Conservation (phyloP, 805 yeast species). For the Cyberlindnera euphorbiiphila region DNA sequence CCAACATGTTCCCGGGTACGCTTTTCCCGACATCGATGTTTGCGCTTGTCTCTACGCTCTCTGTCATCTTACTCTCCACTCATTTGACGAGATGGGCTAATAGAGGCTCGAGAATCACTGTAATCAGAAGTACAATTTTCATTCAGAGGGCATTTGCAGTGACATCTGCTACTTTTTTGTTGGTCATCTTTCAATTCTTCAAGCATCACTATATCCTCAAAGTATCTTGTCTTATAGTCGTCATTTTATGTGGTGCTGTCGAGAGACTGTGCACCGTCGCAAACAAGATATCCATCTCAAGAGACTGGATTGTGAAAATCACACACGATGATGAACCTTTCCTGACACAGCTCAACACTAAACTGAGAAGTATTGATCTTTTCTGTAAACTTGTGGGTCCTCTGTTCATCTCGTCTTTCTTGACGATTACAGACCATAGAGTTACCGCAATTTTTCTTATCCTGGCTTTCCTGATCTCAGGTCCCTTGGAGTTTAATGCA, state of each 20-base stretch:
- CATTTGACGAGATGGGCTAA: slow-evolving; percentile 31
- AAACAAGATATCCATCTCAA: slow-evolving; percentile 35
- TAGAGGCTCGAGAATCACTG: slow-evolving; percentile 27
- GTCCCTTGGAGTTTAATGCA: slow-evolving; percentile 31
- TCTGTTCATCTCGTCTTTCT: slow-evolving; percentile 31
- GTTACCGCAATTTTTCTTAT: slow-evolving; percentile 29
- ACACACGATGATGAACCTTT: slow-evolving; percentile 25
- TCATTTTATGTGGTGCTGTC: slow-evolving; percentile 30
- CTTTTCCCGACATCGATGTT: slow-evolving; percentile 35
- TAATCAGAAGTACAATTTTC: slow-evolving; percentile 32
- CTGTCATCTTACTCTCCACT: slow-evolving; percentile 29
- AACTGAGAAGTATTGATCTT: slow-evolving; percentile 37
- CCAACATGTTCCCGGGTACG: slow-evolving; percentile 32
- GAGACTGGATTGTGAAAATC: slow-evolving; percentile 40
- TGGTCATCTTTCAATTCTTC: slow-evolving; percentile 16
- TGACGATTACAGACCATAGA: slow-evolving; percentile 23
- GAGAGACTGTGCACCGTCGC: slow-evolving; percentile 33
- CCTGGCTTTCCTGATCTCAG: slow-evolving; percentile 28
- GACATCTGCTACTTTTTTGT: slow-evolving; percentile 9
- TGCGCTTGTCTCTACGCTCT: slow-evolving; percentile 29
- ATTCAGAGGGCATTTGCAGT: slow-evolving; percentile 23
- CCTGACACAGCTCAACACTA: slow-evolving; percentile 30
- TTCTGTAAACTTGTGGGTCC: slow-evolving; percentile 37
- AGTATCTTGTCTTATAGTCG: slow-evolving; percentile 17
- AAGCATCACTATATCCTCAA: slow-evolving; percentile 9